These are phyloP conservation scores for Phytopythium vexans DNA, from an alignment of 352 stramenopile genomes.

Conservation along the genomic window DNA sequence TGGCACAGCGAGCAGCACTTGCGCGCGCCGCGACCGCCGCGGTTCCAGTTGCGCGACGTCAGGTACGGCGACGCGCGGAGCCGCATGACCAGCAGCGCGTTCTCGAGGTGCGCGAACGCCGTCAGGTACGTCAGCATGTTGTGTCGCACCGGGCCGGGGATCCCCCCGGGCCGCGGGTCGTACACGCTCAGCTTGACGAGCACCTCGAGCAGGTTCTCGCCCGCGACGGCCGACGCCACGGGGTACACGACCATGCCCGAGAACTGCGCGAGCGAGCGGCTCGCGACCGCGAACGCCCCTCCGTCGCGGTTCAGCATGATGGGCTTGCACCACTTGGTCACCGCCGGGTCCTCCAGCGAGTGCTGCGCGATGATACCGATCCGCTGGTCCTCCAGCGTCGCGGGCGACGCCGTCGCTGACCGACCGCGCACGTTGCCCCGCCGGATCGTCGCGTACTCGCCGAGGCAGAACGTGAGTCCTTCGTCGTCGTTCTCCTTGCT, in stretches of 20 bases:
- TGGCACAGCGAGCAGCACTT: slow-evolving; percentile 61
- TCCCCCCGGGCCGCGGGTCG: slow-evolving; percentile 27
- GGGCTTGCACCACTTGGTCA: slow-evolving; percentile 58
- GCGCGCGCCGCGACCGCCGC: slow-evolving; percentile 21
- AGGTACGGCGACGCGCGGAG: slow-evolving; percentile 56
- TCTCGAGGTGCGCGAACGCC: slow-evolving; percentile 43
- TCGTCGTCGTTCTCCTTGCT: slow-evolving; percentile 1
- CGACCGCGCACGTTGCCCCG: slow-evolving; percentile 28
- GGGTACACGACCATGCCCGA: slow-evolving; percentile 65
- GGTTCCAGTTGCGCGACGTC: slow-evolving; percentile 53
- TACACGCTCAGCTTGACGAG: slow-evolving; percentile 68
- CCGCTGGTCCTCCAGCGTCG: slow-evolving; percentile 27
- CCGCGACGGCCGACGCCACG: slow-evolving; percentile 28
- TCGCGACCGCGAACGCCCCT: slow-evolving; percentile 25
- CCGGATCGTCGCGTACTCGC: slow-evolving; percentile 64
- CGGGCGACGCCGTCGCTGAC: slow-evolving; percentile 21
- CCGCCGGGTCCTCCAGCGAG: slow-evolving; percentile 59
- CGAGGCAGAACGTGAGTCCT: slow-evolving; percentile 41
- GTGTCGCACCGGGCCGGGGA: slow-evolving; percentile 32
- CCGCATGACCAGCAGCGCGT: slow-evolving; percentile 56
- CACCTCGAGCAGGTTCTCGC: slow-evolving; percentile 49
- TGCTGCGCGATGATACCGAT: slow-evolving; percentile 68
- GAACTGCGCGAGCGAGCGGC: slow-evolving; percentile 52
- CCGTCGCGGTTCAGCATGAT: slow-evolving; percentile 21
- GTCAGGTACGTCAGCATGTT: slow-evolving; percentile 52